phyloP scores from a whole-genome alignment of 1,284 basidiomycete genomes.

The Xerocomus amazonicus region DNA sequence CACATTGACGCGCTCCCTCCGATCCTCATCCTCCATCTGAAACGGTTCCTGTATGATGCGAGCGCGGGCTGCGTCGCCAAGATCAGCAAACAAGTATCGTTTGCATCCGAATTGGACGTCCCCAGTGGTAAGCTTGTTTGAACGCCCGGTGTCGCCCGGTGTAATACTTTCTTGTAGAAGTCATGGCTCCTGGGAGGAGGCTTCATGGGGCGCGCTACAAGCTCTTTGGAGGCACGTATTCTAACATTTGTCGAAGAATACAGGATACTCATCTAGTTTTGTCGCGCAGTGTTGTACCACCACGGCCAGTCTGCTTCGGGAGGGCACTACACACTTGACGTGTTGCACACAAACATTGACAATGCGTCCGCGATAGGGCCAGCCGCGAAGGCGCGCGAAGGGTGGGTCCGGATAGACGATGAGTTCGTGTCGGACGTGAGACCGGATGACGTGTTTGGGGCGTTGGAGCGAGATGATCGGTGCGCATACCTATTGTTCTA shows the following conservation, averaged over 20 bases:
- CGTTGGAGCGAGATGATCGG: slow-evolving; percentile 57
- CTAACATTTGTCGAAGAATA: no score
- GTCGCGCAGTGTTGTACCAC: slow-evolving; percentile 89
- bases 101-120: slow-evolving; percentile 77
- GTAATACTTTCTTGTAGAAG: slow-evolving; percentile 40
- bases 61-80: slow-evolving; percentile 80
- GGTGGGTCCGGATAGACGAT: slow-evolving; percentile 93
- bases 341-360: slow-evolving; percentile 75
- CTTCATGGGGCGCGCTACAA: slow-evolving; percentile 64
- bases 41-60: slow-evolving; percentile 89
- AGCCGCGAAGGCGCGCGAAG: slow-evolving; percentile 42
- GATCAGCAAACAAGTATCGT: slow-evolving; percentile 78
- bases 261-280: no score
- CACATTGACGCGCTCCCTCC: slow-evolving; percentile 85
- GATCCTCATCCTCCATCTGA: slow-evolving; percentile 88
- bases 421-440: slow-evolving; percentile 79
- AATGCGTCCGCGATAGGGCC: slow-evolving; percentile 30
- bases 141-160: background rate
- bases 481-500: slow-evolving; percentile 93
- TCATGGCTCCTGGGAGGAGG: slow-evolving; percentile 59
- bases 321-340: slow-evolving; percentile 95
- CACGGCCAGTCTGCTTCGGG: slow-evolving; percentile 89
- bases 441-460: slow-evolving; percentile 76
- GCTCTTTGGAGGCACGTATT: slow-evolving; percentile 80
- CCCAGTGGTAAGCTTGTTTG: slow-evolving; percentile 52